Conservation (phyloP, 75 land plant species). For the Cryptomeria japonica region DNA sequence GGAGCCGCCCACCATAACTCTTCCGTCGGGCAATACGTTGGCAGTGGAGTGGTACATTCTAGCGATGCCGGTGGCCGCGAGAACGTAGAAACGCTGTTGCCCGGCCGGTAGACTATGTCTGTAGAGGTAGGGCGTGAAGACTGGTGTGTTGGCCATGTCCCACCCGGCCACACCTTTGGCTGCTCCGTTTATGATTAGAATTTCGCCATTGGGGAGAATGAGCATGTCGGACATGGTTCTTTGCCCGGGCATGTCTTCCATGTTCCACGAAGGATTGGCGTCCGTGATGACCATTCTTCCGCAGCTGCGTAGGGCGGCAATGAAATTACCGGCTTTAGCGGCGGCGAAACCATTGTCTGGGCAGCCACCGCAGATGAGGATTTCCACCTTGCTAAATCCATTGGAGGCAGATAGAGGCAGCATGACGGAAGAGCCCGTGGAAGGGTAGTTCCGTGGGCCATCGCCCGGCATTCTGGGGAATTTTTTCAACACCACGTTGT, state of each 20-base stretch:
- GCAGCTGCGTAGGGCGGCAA: slow-evolving; percentile 38
- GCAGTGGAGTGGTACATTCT: slow-evolving; percentile 74
- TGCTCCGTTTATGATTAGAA: slow-evolving; percentile 70
- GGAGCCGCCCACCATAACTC: slow-evolving; percentile 28
- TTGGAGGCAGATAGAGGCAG: slow-evolving; percentile 12
- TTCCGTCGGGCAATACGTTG: slow-evolving; percentile 48
- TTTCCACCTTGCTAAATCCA: slow-evolving; percentile 25
- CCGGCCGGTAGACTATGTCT: neutral
- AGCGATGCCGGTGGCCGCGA: slow-evolving; percentile 24
- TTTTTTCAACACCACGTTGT: slow-evolving; percentile 19
- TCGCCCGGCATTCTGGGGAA: slow-evolving; percentile 32
- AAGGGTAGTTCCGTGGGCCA: slow-evolving; percentile 41
- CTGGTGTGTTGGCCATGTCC: slow-evolving; percentile 42
- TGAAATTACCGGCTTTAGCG: slow-evolving; percentile 19
- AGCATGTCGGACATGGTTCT: slow-evolving; percentile 83
- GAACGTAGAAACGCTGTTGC: slow-evolving; percentile 4
- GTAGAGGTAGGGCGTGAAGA: slow-evolving; percentile 51
- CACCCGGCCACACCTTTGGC: slow-evolving; percentile 56
- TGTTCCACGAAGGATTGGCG: slow-evolving; percentile 51
- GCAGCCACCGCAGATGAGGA: slow-evolving; percentile 76
- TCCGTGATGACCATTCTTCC: slow-evolving; percentile 45
- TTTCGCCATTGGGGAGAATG: slow-evolving; percentile 60
- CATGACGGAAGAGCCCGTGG: slow-evolving; percentile 27
- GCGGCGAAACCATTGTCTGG: slow-evolving; percentile 16
- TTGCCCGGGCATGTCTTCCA: slow-evolving; percentile 61